Conservation (phyloP, 1,139 yeast species). For the Suhomyces maxii region DNA sequence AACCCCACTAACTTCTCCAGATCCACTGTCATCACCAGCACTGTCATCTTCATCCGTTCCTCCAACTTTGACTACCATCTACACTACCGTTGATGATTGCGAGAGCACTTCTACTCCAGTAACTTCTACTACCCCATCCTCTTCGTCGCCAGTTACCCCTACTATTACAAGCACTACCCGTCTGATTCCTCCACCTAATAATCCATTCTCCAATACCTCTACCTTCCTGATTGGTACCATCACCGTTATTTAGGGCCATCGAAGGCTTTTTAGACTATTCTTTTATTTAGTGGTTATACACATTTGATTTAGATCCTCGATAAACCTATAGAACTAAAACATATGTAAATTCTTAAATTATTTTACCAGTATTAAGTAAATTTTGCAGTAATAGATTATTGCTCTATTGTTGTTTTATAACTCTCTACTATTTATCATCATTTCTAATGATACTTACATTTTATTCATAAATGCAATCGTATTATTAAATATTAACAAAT, state of each 20-base stretch:
- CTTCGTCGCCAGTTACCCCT: neutral
- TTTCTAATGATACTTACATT: neutral
- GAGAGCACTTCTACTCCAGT: neutral
- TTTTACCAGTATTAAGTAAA: too few relatives aligned
- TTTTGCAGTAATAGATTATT: too few relatives aligned
- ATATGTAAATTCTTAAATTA: too few relatives aligned
- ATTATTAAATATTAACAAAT: slow-evolving; percentile 5
- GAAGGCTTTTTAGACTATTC: neutral
- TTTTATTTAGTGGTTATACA: too few relatives aligned
- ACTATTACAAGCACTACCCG: neutral
- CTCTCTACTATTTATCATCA: neutral
- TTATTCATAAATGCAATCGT: neutral
- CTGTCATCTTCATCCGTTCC: neutral
- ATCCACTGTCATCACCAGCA: neutral
- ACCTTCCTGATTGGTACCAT: neutral
- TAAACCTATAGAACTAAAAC: too few relatives aligned
- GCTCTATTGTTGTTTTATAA: too few relatives aligned
- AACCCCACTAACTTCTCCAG: neutral
- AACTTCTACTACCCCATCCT: neutral
- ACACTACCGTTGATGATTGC: neutral
- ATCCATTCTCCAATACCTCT: neutral
- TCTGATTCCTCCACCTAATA: neutral
- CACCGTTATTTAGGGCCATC: slow-evolving; percentile 1
- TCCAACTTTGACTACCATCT: neutral
- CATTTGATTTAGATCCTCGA: too few relatives aligned